Evolutionary conservation across 805 yeast species (phyloP).

Genomic region (Candida yuanshanica): DNA sequence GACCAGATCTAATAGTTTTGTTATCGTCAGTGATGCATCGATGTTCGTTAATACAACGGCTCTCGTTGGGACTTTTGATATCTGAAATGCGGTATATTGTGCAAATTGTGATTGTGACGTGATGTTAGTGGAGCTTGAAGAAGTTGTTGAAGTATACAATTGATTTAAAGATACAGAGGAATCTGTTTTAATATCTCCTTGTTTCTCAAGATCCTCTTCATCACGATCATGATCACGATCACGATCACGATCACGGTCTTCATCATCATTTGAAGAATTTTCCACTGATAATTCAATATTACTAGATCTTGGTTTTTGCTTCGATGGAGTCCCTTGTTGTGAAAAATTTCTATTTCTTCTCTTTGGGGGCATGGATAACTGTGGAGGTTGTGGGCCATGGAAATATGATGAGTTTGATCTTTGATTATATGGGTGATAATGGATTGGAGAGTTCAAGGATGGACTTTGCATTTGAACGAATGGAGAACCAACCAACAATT

Average conservation of each 20-base stretch:
- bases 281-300: not conserved
- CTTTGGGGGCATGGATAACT: conserved; percentile 18
- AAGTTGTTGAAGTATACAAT: not conserved
- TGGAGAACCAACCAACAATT: conserved; percentile 55
- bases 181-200: not conserved
- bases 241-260: not conserved
- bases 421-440: conserved; percentile 7
- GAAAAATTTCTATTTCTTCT: conserved; percentile 5
- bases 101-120: not conserved
- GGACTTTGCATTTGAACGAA: conserved; percentile 41
- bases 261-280: not conserved
- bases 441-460: conserved; percentile 18
- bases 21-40: conserved; percentile 13
- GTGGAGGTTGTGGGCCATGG: conserved; percentile 17
- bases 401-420: conserved; percentile 7
- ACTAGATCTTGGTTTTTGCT: not conserved
- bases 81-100: conserved; percentile 7
- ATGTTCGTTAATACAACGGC: conserved; percentile 21
- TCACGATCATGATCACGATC: not conserved
- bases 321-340: conserved; percentile 3
- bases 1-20: conserved; percentile 38
- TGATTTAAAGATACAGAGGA: not conserved
- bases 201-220: not conserved
- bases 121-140: conserved; percentile 9
- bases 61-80: conserved; percentile 20